These are phyloP conservation scores for Phyllostachys edulis DNA, from an alignment of 176 grass and related monocot species.

Conservation along the genomic window DNA sequence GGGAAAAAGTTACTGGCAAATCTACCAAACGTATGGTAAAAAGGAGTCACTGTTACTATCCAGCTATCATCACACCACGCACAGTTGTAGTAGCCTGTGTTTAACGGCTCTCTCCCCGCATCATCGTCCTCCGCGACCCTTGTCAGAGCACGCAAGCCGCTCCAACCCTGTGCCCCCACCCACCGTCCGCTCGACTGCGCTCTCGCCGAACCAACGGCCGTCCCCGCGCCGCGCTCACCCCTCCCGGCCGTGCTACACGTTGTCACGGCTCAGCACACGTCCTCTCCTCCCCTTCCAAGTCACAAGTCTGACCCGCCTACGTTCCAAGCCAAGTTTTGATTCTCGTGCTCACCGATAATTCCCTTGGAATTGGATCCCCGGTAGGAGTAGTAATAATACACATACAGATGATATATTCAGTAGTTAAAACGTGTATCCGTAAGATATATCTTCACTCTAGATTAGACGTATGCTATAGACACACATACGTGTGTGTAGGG, in stretches of 20 bases:
- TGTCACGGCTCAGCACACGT: slow-evolving; percentile 26
- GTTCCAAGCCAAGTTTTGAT: no score
- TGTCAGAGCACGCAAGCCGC: neutral
- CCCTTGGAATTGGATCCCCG: no score
- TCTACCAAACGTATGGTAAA: neutral
- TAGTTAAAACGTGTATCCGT: no score
- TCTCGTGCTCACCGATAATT: no score
- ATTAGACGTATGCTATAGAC: no score
- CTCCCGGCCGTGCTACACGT: neutral
- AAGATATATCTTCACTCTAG: no score
- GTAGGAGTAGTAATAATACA: no score
- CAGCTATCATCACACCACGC: neutral
- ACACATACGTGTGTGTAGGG: no score
- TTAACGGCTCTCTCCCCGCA: neutral
- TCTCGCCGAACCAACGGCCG: neutral
- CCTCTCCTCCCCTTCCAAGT: neutral
- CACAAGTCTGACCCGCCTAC: neutral
- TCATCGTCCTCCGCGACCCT: neutral
- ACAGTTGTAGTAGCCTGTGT: neutral
- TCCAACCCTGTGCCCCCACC: neutral
- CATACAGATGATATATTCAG: no score
- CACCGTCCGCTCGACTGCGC: neutral
- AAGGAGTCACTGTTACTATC: neutral
- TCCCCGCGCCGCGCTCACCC: neutral
- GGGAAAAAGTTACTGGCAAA: neutral